Base-by-base conservation (phyloP, 1,284 basidiomycete species). In the Trichosporon asahii region DNA sequence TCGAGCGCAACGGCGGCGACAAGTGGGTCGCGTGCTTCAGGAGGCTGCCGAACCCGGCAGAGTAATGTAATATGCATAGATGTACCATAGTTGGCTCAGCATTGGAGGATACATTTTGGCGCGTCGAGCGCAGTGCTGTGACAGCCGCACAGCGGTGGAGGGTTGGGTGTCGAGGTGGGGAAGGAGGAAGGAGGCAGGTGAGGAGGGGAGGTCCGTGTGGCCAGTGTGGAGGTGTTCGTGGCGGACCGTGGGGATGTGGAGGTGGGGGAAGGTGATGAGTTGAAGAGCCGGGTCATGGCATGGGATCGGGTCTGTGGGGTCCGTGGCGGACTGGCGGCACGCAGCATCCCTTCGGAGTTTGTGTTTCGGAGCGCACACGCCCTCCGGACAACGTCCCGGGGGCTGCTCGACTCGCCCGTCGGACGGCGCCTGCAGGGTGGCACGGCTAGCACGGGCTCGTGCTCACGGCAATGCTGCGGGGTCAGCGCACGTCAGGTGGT, bases 1-100 rank as follows among this genome's bases (percentile, higher is more conserved):
- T 98, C 1, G 92, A 94, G 82, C 86, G 96, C 77, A 98, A 98
- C 80, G 86, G 88, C 37, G 95, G 95, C 29, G 88, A 92, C 68
- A 98, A 98, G 84, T 97, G 80, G 75, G 77, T 81, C 23, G 81
- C 80, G 29, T 83, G 81, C 71, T 83, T 82, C 72, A 72, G 77
- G 65, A 69, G 82, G 57, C 71, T 69, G 64, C 77, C 78, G 33
- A 69, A 76, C 66, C 74, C 75, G 27, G 70, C 68, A 21, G 73
- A 70, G 64, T 69, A 76, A 29, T 72, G 72, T 44, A 46, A 8
- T 53, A 53, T 33, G 65, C 44, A 29, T 46, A 55, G n/a, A 37
- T 65, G 64, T 66, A 61, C 29, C 57, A 61, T 61, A 81, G 49
- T 74, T 61, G 29, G 70, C 70, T 60, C 69, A 31, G 57, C 57